Percentiles rank a stretch among this genome's conserved stretches.
These are phyloP conservation scores for Rhododendron ovatum DNA, from an alignment of 148 eudicot genomes.

Conservation along the genomic window DNA sequence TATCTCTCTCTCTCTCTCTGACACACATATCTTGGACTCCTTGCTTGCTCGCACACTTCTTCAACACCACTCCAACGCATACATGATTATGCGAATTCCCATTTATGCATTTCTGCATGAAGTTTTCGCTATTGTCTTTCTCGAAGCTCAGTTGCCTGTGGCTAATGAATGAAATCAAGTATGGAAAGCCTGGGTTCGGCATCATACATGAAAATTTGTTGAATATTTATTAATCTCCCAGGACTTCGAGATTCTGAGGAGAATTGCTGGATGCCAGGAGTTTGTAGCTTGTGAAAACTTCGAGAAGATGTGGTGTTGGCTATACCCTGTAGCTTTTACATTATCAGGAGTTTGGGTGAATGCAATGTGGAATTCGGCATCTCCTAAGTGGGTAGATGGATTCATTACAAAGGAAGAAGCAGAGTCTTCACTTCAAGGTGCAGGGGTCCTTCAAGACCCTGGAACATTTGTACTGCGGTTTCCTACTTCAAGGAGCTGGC, in stretches of 20 bases:
- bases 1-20: conserved; percentile 24
- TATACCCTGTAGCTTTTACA: conserved; percentile 78
- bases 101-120: background rate
- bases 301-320: conserved; percentile 89
- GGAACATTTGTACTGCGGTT: conserved; percentile 90
- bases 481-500: conserved; percentile 97
- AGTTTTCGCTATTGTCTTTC: background rate
- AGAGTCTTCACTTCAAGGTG: conserved; percentile 58
- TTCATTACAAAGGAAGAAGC: conserved; percentile 93
- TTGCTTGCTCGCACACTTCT: background rate
- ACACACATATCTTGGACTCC: background rate
- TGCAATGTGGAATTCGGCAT: conserved; percentile 51
- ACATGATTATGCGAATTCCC: background rate
- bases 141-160: background rate
- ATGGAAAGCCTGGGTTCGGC: background rate
- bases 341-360: conserved; percentile 61
- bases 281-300: conserved; percentile 61
- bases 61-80: background rate
- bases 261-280: conserved; percentile 57
- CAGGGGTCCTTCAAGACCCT: conserved; percentile 53
- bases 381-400: conserved; percentile 85
- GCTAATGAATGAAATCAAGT: background rate
- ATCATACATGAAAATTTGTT: background rate
- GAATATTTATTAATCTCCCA: conserved; percentile 18
- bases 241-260: conserved; percentile 82